Evolutionary conservation across 2,329 filamentous ascomycete species (phyloP), one percentile per base, ranked within the genome.

Genomic region (Hirsutella thompsonii): DNA sequence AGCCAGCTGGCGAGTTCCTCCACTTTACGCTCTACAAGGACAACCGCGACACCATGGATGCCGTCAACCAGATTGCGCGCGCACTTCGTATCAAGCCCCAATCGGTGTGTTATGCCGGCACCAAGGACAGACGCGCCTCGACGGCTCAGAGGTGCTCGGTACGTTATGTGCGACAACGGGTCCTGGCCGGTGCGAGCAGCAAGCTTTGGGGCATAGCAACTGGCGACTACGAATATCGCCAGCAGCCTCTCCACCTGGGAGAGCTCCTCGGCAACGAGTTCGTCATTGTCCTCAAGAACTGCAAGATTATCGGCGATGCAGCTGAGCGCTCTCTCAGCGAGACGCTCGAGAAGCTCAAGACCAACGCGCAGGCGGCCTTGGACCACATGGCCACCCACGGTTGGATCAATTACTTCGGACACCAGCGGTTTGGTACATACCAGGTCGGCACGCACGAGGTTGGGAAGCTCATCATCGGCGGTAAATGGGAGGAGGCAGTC

Each of bases 391-490:
- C 72, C 41, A 64, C 77, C 35, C 73, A 81, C 36, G 92, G 92
- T 3, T 98, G 93, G 68, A 80, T 98, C 62, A 98, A 98, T 63
- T 98, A 96, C 65, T 98, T 89, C 55, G 92, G 92, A 8, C 77
- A 96, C n/a, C 92, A 98, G 63, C 80, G 92, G 20, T 98, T 98
- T 53, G 92, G 92, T 21, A 90, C 88, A 0, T 90, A 92, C 59
- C 68, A 78, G 21, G 82, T 85, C 11, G 83, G 88, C 28, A 98
- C 92, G 0, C 87, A 96, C 54, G 74, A 81, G 33, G 69, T 95
- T 38, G 92, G 92, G 38, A 76, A 82, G 55, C 81, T 85, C 57
- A 88, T 98, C 55, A 71, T 98, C 1, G 74, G 84, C 49, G 81
- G 76, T 23, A 79, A 94, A 53, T 88, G 88, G 50, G 73, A 89